Base-by-base conservation (phyloP, 257 asterid species). In the Perilla frutescens region DNA sequence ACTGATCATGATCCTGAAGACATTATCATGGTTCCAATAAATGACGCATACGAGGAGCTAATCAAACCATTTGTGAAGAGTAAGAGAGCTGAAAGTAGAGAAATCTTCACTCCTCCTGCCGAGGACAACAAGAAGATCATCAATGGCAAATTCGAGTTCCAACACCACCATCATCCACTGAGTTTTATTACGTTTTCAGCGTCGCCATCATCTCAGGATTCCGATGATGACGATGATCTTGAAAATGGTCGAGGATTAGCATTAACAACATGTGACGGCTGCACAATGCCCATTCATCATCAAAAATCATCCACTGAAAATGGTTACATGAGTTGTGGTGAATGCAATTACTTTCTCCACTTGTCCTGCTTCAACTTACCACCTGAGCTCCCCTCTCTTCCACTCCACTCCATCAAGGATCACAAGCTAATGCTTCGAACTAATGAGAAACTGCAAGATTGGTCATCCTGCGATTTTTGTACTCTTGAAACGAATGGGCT, bases 271-370 rank as follows among this genome's bases (percentile, higher is more conserved):
- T 60, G 66, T n/a, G 48, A 60, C 5, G 66, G 11, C 10, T 60
- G 66, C 11, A n/a, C 37, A 11, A 11, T 47, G 5, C 66, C 66
- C 4, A 34, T 34, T 5, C 8, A 41, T 41, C 45, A 41, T 1
- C 3, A 34, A 34, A 34, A 34, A 2, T 34, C 37, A 34, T 34
- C 37, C 0, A 34, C 3, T 34, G 37, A 34, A 4, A 34, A 4
- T 34, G 37, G 37, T 2, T 32, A 55, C 41, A 6, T 57, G 62
- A 36, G 47, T 60, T 60, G 66, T 37, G 26, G 48, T 37, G 20
- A 39, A 13, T 60, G 69, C 55, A 43, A 63, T 10, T 63, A 63
- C 51, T 41, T 15, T 63, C 69, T 63, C 40, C 69, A 63, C 40
- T 43, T 45, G 55, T 12, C 40, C 15, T 63, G 69, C 40, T 63